Evolutionary conservation across 768 basidiomycete species (phyloP).

Genomic region (Kondoa malvinella): DNA sequence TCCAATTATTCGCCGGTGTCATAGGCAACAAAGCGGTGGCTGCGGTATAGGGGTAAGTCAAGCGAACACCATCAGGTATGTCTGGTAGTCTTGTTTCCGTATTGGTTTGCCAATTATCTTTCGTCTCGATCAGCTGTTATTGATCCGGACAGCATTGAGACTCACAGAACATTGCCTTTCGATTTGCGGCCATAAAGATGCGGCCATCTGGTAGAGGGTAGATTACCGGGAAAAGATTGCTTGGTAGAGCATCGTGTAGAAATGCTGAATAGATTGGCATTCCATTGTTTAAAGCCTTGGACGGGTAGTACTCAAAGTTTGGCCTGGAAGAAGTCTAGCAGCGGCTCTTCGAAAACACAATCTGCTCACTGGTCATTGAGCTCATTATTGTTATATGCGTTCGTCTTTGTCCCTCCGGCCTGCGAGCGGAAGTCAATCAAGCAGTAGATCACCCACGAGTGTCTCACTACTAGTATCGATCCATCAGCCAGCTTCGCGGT

Average conservation of each 20-base stretch:
- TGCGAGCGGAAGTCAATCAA: too few species aligned
- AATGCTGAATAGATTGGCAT: slow-evolving; percentile 39
- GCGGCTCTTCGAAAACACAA: too few species aligned
- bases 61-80: slow-evolving; percentile 33
- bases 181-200: slow-evolving; percentile 30
- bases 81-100: slow-evolving; percentile 32
- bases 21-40: slow-evolving; percentile 79
- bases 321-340: too few species aligned
- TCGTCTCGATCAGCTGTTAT: slow-evolving; percentile 31
- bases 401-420: background rate
- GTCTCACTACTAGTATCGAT: background rate
- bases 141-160: background rate
- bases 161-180: slow-evolving; percentile 30
- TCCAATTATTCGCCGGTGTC: slow-evolving; percentile 76
- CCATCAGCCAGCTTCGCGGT: background rate
- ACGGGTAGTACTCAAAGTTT: slow-evolving; percentile 63
- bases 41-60: slow-evolving; percentile 39
- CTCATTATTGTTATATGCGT: background rate
- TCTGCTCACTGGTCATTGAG: background rate
- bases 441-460: too few species aligned
- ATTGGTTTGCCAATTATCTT: slow-evolving; percentile 36
- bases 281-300: slow-evolving; percentile 42
- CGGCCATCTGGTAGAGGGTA: slow-evolving; percentile 43
- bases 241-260: slow-evolving; percentile 50
- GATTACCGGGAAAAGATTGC: slow-evolving; percentile 58